Conservation (phyloP, 1,284 basidiomycete species). For the Meira nashicola region DNA sequence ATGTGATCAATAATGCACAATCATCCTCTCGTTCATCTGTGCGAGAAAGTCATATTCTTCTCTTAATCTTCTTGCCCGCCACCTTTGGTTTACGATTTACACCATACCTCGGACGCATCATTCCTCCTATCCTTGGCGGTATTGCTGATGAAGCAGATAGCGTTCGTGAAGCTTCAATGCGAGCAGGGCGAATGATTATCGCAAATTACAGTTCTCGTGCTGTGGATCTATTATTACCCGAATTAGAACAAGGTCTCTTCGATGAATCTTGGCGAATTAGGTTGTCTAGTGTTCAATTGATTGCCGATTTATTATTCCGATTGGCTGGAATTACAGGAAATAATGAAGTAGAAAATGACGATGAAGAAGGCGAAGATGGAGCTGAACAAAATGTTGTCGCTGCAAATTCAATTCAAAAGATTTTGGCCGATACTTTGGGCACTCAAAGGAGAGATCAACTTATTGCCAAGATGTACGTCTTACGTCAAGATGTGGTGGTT, state of each 20-base stretch:
- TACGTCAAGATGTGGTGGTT: slow-evolving; percentile 86
- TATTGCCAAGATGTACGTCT: slow-evolving; percentile 82
- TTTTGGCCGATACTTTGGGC: slow-evolving; percentile 81
- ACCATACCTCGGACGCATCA: slow-evolving; percentile 89
- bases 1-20: slow-evolving; percentile 79
- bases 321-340: slow-evolving; percentile 96
- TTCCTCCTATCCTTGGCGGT: slow-evolving; percentile 85
- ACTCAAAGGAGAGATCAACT: slow-evolving; percentile 83
- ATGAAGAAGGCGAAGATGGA: slow-evolving; percentile 53
- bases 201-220: slow-evolving; percentile 88
- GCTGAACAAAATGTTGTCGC: slow-evolving; percentile 62
- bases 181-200: slow-evolving; percentile 97
- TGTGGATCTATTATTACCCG: slow-evolving; percentile 87
- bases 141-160: slow-evolving; percentile 90
- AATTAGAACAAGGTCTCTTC: slow-evolving; percentile 91
- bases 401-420: slow-evolving; percentile 62
- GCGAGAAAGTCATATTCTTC: slow-evolving; percentile 95
- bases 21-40: slow-evolving; percentile 84
- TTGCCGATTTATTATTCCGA: slow-evolving; percentile 93
- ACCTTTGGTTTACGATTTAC: slow-evolving; percentile 95
- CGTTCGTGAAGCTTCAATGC: slow-evolving; percentile 87
- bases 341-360: slow-evolving; percentile 60
- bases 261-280: slow-evolving; percentile 91
- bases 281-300: slow-evolving; percentile 82
- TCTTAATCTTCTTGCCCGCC: slow-evolving; percentile 90